Percentiles rank a stretch among this genome's conserved stretches.
These are phyloP conservation scores for Phytophthora boehmeriae DNA, from an alignment of 352 stramenopile species.

Conservation along the genomic window DNA sequence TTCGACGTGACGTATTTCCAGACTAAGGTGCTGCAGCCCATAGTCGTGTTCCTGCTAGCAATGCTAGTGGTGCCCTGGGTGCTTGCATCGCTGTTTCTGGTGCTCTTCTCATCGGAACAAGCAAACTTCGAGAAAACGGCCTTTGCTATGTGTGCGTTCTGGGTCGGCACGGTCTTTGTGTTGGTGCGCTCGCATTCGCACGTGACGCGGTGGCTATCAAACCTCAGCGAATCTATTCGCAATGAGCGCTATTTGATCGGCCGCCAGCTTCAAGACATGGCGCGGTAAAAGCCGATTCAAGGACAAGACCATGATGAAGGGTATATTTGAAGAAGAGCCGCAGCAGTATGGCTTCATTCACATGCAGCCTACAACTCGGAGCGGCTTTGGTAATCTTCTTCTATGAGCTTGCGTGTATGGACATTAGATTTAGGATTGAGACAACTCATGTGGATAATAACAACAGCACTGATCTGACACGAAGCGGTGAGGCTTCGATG, in stretches of 20 bases:
- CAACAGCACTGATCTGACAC: conserved; percentile 8
- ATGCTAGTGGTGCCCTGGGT: conserved; percentile 67
- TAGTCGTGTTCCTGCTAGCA: conserved; percentile 45
- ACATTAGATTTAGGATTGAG: conserved; percentile 38
- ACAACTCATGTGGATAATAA: conserved; percentile 37
- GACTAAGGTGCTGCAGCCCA: conserved; percentile 63
- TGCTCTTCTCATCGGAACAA: conserved; percentile 43
- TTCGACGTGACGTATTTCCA: conserved; percentile 78
- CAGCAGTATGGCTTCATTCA: background rate
- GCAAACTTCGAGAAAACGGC: conserved; percentile 52
- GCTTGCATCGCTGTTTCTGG: conserved; percentile 46
- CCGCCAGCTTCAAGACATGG: conserved; percentile 87
- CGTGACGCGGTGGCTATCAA: conserved; percentile 63
- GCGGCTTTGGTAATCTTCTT: conserved; percentile 6
- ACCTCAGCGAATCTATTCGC: conserved; percentile 83
- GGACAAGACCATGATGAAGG: background rate
- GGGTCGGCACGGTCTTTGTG: conserved; percentile 40
- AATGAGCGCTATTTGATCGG: conserved; percentile 90
- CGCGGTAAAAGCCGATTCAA: conserved; percentile 42
- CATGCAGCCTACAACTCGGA: too few species aligned
- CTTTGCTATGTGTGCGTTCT: conserved; percentile 61
- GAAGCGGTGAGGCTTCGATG: conserved; percentile 7
- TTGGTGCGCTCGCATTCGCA: conserved; percentile 53
- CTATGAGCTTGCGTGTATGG: conserved; percentile 33
- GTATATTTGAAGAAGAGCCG: conserved; percentile 10